A percentile compares a stretch with the other conserved stretches of the same genome.
phyloP scores from a whole-genome alignment of 2,329 filamentous ascomycete species.

The Diplodia mutila region DNA sequence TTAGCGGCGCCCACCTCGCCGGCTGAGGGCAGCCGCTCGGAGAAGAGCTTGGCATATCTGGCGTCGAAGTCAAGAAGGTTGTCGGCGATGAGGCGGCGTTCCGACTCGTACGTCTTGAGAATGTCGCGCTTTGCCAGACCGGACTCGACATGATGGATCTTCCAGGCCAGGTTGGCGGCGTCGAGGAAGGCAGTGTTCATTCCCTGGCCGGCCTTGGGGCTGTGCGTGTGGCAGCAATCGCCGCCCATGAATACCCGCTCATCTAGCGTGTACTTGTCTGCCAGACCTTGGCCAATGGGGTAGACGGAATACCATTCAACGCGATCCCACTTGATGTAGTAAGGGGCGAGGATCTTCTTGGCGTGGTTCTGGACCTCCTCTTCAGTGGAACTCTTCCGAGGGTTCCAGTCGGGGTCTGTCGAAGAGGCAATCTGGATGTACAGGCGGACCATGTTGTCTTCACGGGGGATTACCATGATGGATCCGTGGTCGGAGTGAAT shows the following conservation, averaged over 20 bases:
- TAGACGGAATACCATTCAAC: constrained; percentile 70
- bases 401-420: constrained; percentile 63
- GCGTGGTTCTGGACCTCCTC: constrained; percentile 63
- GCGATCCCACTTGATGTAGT: constrained; percentile 65
- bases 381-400: constrained; percentile 62
- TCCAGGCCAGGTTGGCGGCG: constrained; percentile 91
- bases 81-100: constrained; percentile 84
- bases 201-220: constrained; percentile 66
- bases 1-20: constrained; percentile 71
- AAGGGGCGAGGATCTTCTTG: constrained; percentile 63
- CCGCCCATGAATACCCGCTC: constrained; percentile 69
- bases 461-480: constrained; percentile 65
- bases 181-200: constrained; percentile 65
- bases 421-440: constrained; percentile 66
- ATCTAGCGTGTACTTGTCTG: constrained; percentile 66
- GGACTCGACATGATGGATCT: constrained; percentile 86
- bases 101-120: constrained; percentile 82
- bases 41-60: constrained; percentile 88
- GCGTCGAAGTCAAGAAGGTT: constrained; percentile 84
- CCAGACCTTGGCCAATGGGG: constrained; percentile 67
- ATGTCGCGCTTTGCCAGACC: constrained; percentile 77
- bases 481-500: constrained; percentile 67
- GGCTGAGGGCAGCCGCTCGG: constrained; percentile 72
- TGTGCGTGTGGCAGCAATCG: constrained; percentile 67
- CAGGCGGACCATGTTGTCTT: constrained; percentile 59